Conservation (phyloP, 192 early-diverging fungal genomes). For the Backusella parvicylindrica region DNA sequence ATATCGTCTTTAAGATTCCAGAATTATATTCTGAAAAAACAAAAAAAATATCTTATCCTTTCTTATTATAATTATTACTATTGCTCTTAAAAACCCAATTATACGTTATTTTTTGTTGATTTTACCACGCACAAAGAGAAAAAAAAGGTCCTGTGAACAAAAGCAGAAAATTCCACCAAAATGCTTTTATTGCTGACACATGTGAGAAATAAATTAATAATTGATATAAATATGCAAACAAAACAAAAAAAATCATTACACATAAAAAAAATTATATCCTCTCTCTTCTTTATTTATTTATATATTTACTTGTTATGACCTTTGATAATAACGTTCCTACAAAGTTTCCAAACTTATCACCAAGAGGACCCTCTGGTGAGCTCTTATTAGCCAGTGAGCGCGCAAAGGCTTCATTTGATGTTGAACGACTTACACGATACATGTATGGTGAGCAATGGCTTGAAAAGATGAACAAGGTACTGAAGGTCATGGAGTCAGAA, state of each 20-base stretch:
- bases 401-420: constrained; percentile 58
- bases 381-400: constrained; percentile 64
- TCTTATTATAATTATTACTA: too few relatives aligned
- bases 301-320: background rate
- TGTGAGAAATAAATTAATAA: background rate
- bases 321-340: constrained; percentile 25
- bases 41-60: too few relatives aligned
- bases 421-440: constrained; percentile 60
- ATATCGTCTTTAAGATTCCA: too few relatives aligned
- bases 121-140: background rate
- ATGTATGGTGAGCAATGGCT: constrained; percentile 67
- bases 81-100: too few relatives aligned
- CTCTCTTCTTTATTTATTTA: background rate
- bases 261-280: background rate
- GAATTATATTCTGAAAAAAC: too few relatives aligned
- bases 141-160: background rate
- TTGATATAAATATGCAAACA: background rate
- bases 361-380: constrained; percentile 46
- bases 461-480: constrained; percentile 49
- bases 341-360: constrained; percentile 43
- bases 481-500: constrained; percentile 61
- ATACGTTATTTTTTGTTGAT: too few relatives aligned
- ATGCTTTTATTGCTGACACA: background rate
- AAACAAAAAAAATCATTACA: background rate
- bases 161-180: background rate